phyloP scores from a whole-genome alignment of 1,284 basidiomycete genomes.

The Athelia sp. region DNA sequence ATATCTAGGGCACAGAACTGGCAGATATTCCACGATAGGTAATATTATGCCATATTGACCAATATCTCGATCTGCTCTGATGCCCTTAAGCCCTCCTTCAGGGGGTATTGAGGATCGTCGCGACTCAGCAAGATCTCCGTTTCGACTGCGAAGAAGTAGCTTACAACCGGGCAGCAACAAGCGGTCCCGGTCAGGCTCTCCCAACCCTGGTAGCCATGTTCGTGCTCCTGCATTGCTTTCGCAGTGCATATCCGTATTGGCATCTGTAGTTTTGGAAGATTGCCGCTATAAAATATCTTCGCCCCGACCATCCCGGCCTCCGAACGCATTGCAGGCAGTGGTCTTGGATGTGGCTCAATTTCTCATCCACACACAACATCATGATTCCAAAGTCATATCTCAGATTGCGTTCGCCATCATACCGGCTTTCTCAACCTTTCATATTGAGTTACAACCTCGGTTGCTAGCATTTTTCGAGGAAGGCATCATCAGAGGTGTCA shows the following conservation, averaged over 20 bases:
- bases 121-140: conserved; percentile 26
- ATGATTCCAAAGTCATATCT: conserved; percentile 46
- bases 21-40: conserved; percentile 44
- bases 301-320: conserved; percentile 55
- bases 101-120: conserved; percentile 1
- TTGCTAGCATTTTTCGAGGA: conserved; percentile 62
- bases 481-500: conserved; percentile 43
- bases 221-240: conserved; percentile 48
- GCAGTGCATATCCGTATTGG: conserved; percentile 55
- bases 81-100: conserved; percentile 12
- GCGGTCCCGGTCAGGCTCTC: conserved; percentile 49
- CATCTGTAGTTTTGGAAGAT: conserved; percentile 61
- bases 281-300: conserved; percentile 56
- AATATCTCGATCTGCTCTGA: conserved; percentile 10
- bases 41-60: neutral
- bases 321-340: conserved; percentile 59
- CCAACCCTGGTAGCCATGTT: conserved; percentile 21
- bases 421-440: conserved; percentile 65
- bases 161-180: conserved; percentile 25
- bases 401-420: conserved; percentile 60
- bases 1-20: conserved; percentile 52
- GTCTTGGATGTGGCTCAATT: conserved; percentile 60
- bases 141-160: conserved; percentile 39
- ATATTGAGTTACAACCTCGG: conserved; percentile 48
- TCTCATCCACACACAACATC: conserved; percentile 46